Evolutionary conservation across 2,329 filamentous ascomycete genomes (phyloP).

Genomic region (Zymoseptoria ardabiliae): DNA sequence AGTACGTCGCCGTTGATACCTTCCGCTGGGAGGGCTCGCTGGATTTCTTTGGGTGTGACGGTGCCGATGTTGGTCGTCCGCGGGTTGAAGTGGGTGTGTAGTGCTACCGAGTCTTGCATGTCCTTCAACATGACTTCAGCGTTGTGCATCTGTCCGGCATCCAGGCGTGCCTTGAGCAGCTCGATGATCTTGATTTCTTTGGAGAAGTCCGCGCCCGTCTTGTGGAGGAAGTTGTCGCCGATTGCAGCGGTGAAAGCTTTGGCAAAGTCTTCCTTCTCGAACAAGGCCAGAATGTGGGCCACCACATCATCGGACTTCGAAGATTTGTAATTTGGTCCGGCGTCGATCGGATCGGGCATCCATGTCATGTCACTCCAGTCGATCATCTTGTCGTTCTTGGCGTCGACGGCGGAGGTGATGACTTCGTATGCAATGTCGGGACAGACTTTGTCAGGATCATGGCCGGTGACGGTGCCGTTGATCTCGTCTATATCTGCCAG

Average conservation of each 20-base stretch:
- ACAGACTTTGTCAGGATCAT: constrained; percentile 45
- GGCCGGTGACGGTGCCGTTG: constrained; percentile 30
- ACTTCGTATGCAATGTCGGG: constrained; percentile 62
- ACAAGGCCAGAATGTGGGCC: constrained; percentile 77
- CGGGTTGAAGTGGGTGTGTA: constrained; percentile 41
- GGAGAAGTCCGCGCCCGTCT: constrained; percentile 58
- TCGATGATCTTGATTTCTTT: constrained; percentile 79
- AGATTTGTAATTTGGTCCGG: constrained; percentile 80
- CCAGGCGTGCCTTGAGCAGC: constrained; percentile 80
- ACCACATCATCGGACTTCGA: constrained; percentile 87
- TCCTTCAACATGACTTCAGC: constrained; percentile 98
- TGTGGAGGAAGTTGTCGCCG: constrained; percentile 66
- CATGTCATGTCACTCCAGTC: constrained; percentile 92
- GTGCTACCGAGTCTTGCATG: constrained; percentile 68
- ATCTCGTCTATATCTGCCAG: constrained; percentile 52
- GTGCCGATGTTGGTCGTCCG: constrained; percentile 10
- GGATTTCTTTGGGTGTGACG: constrained; percentile 27
- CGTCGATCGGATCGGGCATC: constrained; percentile 88
- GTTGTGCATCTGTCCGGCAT: constrained; percentile 75
- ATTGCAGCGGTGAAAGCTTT: constrained; percentile 87
- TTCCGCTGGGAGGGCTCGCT: constrained; percentile 29
- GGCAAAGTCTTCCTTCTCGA: constrained; percentile 90
- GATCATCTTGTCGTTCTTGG: constrained; percentile 50
- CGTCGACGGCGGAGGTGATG: constrained; percentile 51
- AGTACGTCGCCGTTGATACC: constrained; percentile 30